Base-by-base conservation (phyloP, 2,329 filamentous ascomycete genomes). In the Exserohilum turcica region DNA sequence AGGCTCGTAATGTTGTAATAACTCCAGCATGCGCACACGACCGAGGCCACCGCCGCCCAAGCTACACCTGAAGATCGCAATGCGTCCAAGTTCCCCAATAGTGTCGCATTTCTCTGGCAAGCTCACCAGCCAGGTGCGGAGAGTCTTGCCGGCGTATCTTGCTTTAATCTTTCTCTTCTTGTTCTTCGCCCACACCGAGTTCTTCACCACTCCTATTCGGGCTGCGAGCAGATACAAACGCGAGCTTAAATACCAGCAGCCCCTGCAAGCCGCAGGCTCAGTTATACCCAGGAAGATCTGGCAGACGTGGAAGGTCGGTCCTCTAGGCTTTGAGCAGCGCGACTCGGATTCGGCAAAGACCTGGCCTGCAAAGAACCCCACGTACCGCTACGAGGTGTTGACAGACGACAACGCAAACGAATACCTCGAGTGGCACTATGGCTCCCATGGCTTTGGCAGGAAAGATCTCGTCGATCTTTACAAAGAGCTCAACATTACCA, bases 301-400 rank as follows among this genome's bases (percentile, higher is more conserved):
- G 88, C 88, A 91, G 72, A 87, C 85, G 0, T 91, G 88, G 88
- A 91, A 90, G 70, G 82, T 87, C 24, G 82, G 87, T 56, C 85
- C 87, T 2, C 76, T 89, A 29, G 78, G 79, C 2, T 89, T 90
- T 65, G 87, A 88, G 57, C 80, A 85, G 63, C 80, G 84, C 46
- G 86, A 90, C 63, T 76, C 82, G 28, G 74, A 79, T 19, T 79
- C 79, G 0, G 87, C 87, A 8, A 80, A 81, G 60, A 86, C 86
- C 1, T 91, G 88, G 87, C 78, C 83, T 0, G 72, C 76, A 18
- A 87, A 85, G 73, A 90, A 90, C 62, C 87, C 86, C 0, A 79
- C 78, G 3, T 84, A 86, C 68, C 78, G 87, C 57, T 89, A 89
- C 64, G 86, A 89, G 65, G 86, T 89, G 10, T 71, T 89, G 61